These are phyloP conservation scores for Nicotiana attenuata DNA, from an alignment of 257 asterid species.

Conservation along the genomic window DNA sequence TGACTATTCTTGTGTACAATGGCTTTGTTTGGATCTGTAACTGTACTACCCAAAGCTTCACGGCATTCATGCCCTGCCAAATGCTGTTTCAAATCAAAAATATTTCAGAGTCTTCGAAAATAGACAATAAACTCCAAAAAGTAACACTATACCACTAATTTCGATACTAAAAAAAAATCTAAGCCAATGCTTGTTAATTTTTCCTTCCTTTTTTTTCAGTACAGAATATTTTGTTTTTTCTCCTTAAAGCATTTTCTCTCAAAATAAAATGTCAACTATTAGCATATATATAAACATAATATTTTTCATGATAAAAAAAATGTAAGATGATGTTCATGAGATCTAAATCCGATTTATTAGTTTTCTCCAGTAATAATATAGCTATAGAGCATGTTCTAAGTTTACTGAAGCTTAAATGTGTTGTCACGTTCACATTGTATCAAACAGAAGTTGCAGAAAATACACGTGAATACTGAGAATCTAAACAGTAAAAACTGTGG, in stretches of 20 bases:
- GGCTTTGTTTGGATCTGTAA: constrained; percentile 71
- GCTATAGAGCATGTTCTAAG: background rate
- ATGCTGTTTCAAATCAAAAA: constrained; percentile 78
- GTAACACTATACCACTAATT: background rate
- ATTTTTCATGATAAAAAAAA: background rate
- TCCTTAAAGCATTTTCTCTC: background rate
- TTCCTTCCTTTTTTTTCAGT: background rate
- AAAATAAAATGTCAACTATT: background rate
- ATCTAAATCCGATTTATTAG: background rate
- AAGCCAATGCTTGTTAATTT: background rate
- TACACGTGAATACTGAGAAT: background rate
- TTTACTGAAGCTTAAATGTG: background rate
- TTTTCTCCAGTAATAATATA: background rate
- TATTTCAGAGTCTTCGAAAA: constrained; percentile 36
- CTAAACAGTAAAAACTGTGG: background rate
- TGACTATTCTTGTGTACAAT: constrained; percentile 40
- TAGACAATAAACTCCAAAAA: constrained; percentile 18
- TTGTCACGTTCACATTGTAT: background rate
- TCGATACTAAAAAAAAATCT: background rate
- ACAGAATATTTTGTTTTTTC: background rate
- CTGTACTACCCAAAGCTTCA: constrained; percentile 64
- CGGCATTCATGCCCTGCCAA: constrained; percentile 68
- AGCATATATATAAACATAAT: background rate
- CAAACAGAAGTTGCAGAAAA: background rate
- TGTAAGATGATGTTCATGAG: background rate